Conservation (phyloP, 2,329 filamentous ascomycete species). For the Cladosporium sp. region DNA sequence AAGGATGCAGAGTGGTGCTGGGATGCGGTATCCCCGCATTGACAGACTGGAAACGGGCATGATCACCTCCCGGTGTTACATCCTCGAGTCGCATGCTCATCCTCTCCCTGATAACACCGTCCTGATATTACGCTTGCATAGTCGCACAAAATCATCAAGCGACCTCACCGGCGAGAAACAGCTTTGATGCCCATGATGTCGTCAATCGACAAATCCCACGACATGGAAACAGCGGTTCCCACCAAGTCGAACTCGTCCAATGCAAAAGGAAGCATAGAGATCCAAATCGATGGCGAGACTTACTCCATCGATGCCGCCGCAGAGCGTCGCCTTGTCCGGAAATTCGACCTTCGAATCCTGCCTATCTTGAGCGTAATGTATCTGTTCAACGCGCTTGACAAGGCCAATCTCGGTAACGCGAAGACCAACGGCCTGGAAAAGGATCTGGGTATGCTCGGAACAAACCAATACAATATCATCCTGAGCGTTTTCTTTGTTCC, state of each 20-base stretch:
- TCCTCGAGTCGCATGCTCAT: neutral
- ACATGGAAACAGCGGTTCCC: neutral
- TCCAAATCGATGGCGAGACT: conserved; percentile 7
- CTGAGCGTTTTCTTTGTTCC: conserved; percentile 74
- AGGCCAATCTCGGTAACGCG: conserved; percentile 40
- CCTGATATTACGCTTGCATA: neutral
- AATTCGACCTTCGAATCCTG: conserved; percentile 58
- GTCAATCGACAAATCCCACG: neutral
- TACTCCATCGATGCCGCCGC: conserved; percentile 47
- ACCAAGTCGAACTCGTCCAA: neutral
- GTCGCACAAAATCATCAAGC: neutral
- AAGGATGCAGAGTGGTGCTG: neutral
- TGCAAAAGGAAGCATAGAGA: neutral
- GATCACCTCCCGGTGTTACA: conserved; percentile 5
- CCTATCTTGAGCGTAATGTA: conserved; percentile 64
- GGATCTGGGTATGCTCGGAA: conserved; percentile 60
- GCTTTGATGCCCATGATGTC: neutral
- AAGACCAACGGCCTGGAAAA: conserved; percentile 49
- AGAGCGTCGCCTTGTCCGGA: conserved; percentile 54
- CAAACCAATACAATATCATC: conserved; percentile 66
- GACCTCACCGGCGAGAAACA: neutral
- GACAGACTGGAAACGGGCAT: neutral
- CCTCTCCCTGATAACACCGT: neutral
- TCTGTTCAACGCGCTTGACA: conserved; percentile 57
- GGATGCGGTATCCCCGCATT: neutral